Percentiles rank a stretch among this genome's conserved stretches.
Evolutionary conservation across 305 asterid genomes (phyloP).

Genomic region (Plantago coronopus): DNA sequence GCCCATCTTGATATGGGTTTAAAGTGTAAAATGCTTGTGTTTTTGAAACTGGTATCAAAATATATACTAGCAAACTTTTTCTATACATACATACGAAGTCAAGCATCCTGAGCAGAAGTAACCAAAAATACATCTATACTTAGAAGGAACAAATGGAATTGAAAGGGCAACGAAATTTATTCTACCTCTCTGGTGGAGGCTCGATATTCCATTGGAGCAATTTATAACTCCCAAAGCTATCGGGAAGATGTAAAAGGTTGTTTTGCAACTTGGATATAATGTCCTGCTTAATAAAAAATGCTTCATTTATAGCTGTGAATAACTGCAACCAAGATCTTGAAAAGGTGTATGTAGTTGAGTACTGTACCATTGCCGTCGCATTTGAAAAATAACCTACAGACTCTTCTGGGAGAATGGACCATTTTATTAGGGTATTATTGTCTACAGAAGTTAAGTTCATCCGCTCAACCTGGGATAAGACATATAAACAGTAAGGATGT

Average conservation of each 20-base stretch:
- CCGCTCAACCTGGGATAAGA: conserved; percentile 59
- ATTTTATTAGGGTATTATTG: conserved; percentile 61
- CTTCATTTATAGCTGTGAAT: conserved; percentile 12
- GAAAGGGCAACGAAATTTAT: conserved; percentile 11
- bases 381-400: conserved; percentile 53
- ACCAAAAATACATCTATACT: neutral
- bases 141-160: too few species aligned
- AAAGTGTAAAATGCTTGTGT: too few species aligned
- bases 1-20: too few species aligned
- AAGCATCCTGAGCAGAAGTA: conserved; percentile 15
- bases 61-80: too few species aligned
- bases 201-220: conserved; percentile 48
- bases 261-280: conserved; percentile 52
- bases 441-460: conserved; percentile 54
- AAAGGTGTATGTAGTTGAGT: conserved; percentile 15
- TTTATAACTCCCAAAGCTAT: conserved; percentile 61
- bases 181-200: conserved; percentile 54
- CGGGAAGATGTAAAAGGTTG: conserved; percentile 50
- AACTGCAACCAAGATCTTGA: conserved; percentile 20
- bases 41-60: too few species aligned
- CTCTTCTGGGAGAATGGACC: conserved; percentile 67
- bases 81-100: neutral
- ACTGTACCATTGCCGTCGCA: conserved; percentile 62
- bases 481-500: conserved; percentile 21
- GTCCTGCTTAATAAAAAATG: conserved; percentile 36